phyloP scores from a whole-genome alignment of 108 stramenopile genomes.

The Stephanodiscus triporus region DNA sequence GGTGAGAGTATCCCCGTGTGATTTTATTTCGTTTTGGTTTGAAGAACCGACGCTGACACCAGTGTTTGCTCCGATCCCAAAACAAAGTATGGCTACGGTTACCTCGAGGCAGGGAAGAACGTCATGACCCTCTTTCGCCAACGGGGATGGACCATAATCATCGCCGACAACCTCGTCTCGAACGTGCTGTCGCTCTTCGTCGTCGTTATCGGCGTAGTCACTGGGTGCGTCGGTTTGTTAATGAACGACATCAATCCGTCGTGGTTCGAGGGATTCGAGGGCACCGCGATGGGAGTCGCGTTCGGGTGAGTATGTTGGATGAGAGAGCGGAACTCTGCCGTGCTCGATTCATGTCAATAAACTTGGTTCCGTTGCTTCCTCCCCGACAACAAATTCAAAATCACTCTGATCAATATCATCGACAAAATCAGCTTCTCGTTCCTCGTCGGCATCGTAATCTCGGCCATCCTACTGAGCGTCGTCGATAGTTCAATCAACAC shows the following conservation, averaged over 20 bases:
- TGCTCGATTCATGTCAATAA: background rate
- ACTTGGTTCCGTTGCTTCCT: background rate
- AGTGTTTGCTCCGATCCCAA: too few relatives aligned
- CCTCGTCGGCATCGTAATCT: constrained; percentile 67
- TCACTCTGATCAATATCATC: constrained; percentile 12
- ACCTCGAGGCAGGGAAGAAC: constrained; percentile 73
- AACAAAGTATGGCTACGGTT: constrained; percentile 74
- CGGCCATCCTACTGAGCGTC: constrained; percentile 66
- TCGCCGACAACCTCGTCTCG: constrained; percentile 58
- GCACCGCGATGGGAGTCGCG: constrained; percentile 37
- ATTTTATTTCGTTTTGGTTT: background rate
- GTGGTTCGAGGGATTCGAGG: constrained; percentile 53
- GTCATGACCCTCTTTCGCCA: constrained; percentile 71
- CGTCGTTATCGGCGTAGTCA: constrained; percentile 57
- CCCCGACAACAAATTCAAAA: background rate
- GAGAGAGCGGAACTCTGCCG: background rate
- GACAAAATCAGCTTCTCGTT: constrained; percentile 49
- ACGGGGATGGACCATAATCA: constrained; percentile 70
- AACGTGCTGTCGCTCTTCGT: constrained; percentile 63
- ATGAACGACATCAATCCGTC: constrained; percentile 45
- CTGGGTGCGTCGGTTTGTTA: constrained; percentile 62
- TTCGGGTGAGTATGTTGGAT: constrained; percentile 45
- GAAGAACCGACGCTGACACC: too few relatives aligned
- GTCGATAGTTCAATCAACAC: constrained; percentile 81
- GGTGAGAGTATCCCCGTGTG: constrained; percentile 25